Conservation (phyloP, 2,329 filamentous ascomycete genomes). For the Septoria petroselini region DNA sequence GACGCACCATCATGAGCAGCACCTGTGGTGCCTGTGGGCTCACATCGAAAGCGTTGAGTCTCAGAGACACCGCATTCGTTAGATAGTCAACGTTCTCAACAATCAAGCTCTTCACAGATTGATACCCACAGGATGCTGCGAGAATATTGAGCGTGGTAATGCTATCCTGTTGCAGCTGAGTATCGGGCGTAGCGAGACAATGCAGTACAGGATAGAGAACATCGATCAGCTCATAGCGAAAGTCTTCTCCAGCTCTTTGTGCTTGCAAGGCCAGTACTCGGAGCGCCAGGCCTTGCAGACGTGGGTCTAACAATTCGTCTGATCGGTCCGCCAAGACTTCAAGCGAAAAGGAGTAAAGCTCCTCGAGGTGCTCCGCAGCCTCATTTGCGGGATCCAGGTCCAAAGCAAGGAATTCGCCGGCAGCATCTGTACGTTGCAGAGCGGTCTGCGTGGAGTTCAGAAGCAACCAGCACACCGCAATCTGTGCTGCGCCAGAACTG, state of each 20-base stretch:
- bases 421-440: slow-evolving; percentile 50
- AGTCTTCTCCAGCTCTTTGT: slow-evolving; percentile 61
- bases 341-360: slow-evolving; percentile 68
- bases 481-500: slow-evolving; percentile 55
- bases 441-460: slow-evolving; percentile 66
- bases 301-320: slow-evolving; percentile 58
- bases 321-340: slow-evolving; percentile 52
- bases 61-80: slow-evolving; percentile 84
- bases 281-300: slow-evolving; percentile 71
- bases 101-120: slow-evolving; percentile 71
- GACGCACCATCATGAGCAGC: slow-evolving; percentile 85
- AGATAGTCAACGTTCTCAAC: slow-evolving; percentile 94
- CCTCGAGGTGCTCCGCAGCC: slow-evolving; percentile 47
- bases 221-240: slow-evolving; percentile 83
- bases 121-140: slow-evolving; percentile 71
- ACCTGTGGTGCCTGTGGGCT: slow-evolving; percentile 89
- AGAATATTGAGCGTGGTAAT: slow-evolving; percentile 78
- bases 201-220: slow-evolving; percentile 87
- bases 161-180: slow-evolving; percentile 71
- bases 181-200: slow-evolving; percentile 70
- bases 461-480: slow-evolving; percentile 77
- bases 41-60: slow-evolving; percentile 87
- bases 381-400: slow-evolving; percentile 12
- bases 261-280: slow-evolving; percentile 78
- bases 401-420: slow-evolving; percentile 69